phyloP scores from a whole-genome alignment of 371 early-diverging fungal species.

The Basidiobolus meristosporus region DNA sequence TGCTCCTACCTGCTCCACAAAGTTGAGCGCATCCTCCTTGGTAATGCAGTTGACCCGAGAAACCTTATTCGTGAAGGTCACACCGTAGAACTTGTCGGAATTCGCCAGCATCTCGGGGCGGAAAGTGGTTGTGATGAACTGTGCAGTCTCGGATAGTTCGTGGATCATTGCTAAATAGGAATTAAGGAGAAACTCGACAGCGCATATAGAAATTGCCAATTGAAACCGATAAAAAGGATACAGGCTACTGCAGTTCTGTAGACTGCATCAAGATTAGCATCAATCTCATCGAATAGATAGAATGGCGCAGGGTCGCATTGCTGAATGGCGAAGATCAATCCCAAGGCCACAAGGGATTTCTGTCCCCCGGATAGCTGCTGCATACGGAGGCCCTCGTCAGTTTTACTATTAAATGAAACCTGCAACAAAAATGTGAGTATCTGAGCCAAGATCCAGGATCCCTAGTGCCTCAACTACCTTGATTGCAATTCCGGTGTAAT shows the following conservation, averaged over 20 bases:
- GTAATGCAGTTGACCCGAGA: slow-evolving; percentile 44
- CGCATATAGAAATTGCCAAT: too few species aligned
- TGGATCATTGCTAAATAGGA: slow-evolving; percentile 59
- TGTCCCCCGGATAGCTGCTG: slow-evolving; percentile 97
- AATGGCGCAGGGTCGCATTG: slow-evolving; percentile 97
- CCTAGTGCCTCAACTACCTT: slow-evolving; percentile 39
- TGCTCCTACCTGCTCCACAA: slow-evolving; percentile 37
- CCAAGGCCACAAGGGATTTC: slow-evolving; percentile 94
- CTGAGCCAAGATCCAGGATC: too few species aligned
- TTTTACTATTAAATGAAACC: slow-evolving; percentile 74
- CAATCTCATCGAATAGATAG: slow-evolving; percentile 99
- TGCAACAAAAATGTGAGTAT: slow-evolving; percentile 5
- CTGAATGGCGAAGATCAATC: slow-evolving; percentile 98
- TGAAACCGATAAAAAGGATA: slow-evolving; percentile 7
- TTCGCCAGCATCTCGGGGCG: slow-evolving; percentile 80
- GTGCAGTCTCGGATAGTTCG: slow-evolving; percentile 64
- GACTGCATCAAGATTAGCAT: slow-evolving; percentile 96
- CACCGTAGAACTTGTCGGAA: slow-evolving; percentile 92
- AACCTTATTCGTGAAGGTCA: slow-evolving; percentile 78
- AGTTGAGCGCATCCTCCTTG: slow-evolving; percentile 43
- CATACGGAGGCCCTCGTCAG: slow-evolving; percentile 83
- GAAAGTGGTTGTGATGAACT: slow-evolving; percentile 97
- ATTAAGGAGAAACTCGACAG: slow-evolving; percentile 1
- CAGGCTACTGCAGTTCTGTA: slow-evolving; percentile 87
- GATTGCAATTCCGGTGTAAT: slow-evolving; percentile 85